Percentiles rank a stretch among this genome's conserved stretches.
These are phyloP conservation scores for Boletellus ananiceps DNA, from an alignment of 768 basidiomycete genomes.

Conservation along the genomic window DNA sequence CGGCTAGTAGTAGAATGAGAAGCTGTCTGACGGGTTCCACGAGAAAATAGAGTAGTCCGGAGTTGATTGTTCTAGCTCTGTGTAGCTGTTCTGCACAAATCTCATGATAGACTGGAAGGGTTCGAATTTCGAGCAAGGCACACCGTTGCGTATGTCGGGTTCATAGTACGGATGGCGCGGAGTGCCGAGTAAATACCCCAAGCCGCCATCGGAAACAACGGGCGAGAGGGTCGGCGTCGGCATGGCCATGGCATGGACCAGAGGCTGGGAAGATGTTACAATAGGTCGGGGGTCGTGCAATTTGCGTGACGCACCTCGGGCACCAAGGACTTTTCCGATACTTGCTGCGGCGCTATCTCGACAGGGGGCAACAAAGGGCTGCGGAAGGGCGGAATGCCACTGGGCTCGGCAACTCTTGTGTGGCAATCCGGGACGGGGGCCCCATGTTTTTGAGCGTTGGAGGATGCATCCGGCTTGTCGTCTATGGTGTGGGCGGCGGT, in stretches of 20 bases:
- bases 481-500: background rate
- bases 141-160: background rate
- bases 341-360: background rate
- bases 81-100: conserved; percentile 4
- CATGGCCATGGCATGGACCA: background rate
- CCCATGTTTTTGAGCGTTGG: background rate
- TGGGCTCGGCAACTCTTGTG: background rate
- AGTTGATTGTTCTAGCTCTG: conserved; percentile 4
- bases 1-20: conserved; percentile 18
- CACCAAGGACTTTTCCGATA: background rate
- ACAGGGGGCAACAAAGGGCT: conserved; percentile 30
- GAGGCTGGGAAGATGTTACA: conserved; percentile 9
- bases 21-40: conserved; percentile 23
- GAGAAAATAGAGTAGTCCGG: conserved; percentile 18
- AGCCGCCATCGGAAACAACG: background rate
- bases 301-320: conserved; percentile 13
- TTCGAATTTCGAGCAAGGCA: background rate
- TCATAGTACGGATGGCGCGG: conserved; percentile 8
- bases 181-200: background rate
- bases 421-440: background rate
- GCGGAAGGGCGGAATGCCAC: conserved; percentile 22
- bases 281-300: background rate
- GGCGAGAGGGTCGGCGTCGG: background rate
- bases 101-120: conserved; percentile 13
- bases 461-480: background rate